Conservation (phyloP, 352 stramenopile species). For the Globisporangium uncinulatum region DNA sequence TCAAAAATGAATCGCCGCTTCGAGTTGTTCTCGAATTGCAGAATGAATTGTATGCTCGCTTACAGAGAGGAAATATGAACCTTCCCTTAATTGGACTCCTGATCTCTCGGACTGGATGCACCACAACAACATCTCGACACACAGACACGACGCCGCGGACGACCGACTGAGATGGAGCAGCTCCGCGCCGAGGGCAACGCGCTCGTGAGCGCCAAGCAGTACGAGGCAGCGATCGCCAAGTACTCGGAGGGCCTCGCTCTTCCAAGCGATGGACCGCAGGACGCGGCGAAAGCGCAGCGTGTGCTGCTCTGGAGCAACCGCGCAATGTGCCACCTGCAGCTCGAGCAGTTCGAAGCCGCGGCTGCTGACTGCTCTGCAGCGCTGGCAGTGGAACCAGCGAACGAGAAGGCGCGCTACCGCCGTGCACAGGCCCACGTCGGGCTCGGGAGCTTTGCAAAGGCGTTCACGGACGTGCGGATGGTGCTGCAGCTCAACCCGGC, state of each 20-base stretch:
- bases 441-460: conserved; percentile 55
- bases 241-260: conserved; percentile 52
- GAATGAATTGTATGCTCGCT: too few species aligned
- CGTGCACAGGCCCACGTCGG: conserved; percentile 68
- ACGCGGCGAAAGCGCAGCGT: conserved; percentile 28
- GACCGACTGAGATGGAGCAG: conserved; percentile 37
- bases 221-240: conserved; percentile 43
- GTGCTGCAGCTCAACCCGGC: conserved; percentile 63
- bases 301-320: conserved; percentile 76
- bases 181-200: conserved; percentile 67
- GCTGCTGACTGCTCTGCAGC: conserved; percentile 48
- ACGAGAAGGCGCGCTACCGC: conserved; percentile 77
- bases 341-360: conserved; percentile 49
- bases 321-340: conserved; percentile 62
- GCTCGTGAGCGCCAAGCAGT: conserved; percentile 74
- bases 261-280: background rate
- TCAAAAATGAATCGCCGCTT: too few species aligned
- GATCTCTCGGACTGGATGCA: too few species aligned
- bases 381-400: conserved; percentile 40
- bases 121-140: background rate
- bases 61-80: background rate
- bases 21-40: background rate
- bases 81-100: too few species aligned
- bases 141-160: conserved; percentile 1
- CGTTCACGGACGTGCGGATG: conserved; percentile 64